Conservation (phyloP, 257 asterid species). For the Linderniella brevidens region DNA sequence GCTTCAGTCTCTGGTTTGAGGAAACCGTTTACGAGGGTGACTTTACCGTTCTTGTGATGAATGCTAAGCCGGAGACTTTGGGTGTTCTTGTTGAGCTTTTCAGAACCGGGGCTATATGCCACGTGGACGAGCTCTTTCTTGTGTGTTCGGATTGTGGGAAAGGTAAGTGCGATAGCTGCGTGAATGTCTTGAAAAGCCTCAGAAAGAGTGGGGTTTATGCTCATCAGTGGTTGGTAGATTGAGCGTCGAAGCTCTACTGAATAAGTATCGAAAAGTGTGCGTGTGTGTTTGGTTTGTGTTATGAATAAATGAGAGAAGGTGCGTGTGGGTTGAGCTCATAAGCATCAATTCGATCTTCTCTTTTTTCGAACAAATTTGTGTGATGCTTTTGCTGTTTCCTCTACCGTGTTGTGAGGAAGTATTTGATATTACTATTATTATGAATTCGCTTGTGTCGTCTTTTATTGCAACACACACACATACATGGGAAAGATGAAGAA, state of each 20-base stretch:
- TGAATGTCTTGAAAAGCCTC: constrained; percentile 29
- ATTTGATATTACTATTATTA: no score
- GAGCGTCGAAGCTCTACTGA: constrained; percentile 5
- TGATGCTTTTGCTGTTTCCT: no score
- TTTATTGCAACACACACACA: no score
- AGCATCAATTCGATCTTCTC: no score
- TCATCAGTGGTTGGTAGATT: constrained; percentile 53
- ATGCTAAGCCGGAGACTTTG: constrained; percentile 31
- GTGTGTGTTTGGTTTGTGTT: no score
- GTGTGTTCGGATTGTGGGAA: constrained; percentile 32
- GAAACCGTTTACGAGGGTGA: constrained; percentile 45
- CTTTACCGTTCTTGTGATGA: constrained; percentile 68
- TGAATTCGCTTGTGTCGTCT: no score
- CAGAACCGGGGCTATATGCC: constrained; percentile 48
- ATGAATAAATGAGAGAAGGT: no score
- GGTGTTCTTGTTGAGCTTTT: constrained; percentile 48
- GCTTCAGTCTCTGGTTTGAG: constrained; percentile 55
- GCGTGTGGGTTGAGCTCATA: no score
- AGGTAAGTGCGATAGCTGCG: constrained; percentile 27
- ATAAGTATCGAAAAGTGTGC: no score
- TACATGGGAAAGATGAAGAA: no score
- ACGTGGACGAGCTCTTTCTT: constrained; percentile 58
- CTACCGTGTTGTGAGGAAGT: no score
- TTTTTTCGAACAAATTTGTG: no score
- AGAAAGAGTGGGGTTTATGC: constrained; percentile 65